Base-by-base conservation (phyloP, 2,329 filamentous ascomycete species). In the Fusarium oxysporum region DNA sequence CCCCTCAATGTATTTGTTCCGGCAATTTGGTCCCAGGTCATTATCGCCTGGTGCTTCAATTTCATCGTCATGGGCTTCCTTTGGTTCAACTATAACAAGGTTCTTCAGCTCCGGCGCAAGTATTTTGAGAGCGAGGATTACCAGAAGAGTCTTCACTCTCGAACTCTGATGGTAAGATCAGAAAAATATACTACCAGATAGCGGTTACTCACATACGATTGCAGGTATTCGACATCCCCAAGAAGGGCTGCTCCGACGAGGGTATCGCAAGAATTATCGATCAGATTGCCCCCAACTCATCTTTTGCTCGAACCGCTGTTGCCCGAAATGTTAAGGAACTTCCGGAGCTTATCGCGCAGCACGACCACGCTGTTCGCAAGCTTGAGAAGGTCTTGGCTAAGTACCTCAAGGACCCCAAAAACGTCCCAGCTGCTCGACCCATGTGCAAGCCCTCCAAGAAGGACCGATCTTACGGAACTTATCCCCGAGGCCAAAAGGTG, bases 281-380 rank as follows among this genome's bases (percentile, higher is more conserved):
- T 72, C 86, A 91, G 68, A 88, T 96, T 43, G 93, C 92, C 32
- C 93, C 93, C 3, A 93, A 92, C 30, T 92, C 93, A 16, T 93
- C 92, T 16, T 90, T 95, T 62, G 93, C 95, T 6, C 89, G 93
- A 70, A 94, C 92, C 25, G 92, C 93, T 16, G 92, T 98, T 76
- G 95, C 94, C 30, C 91, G 96, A 71, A 98, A 98, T 77, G 95
- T 98, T 70, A 97, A 96, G 81, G 92, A 96, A 43, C 86, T 99
- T 17, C 96, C 96, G 16, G 87, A 92, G 23, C 85, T 98, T 65
- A 96, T 99, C 70, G 90, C 92, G 66, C 89, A 97, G 79, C 95
- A 99, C 78, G 92, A 94, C 62, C 86, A 92, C 72, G 88, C 91
- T 1, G 96, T 99, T 38, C 90, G 93, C 53, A 88, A 94, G 74